phyloP scores from a whole-genome alignment of 257 asterid species.

The Solanum habrochaites region DNA sequence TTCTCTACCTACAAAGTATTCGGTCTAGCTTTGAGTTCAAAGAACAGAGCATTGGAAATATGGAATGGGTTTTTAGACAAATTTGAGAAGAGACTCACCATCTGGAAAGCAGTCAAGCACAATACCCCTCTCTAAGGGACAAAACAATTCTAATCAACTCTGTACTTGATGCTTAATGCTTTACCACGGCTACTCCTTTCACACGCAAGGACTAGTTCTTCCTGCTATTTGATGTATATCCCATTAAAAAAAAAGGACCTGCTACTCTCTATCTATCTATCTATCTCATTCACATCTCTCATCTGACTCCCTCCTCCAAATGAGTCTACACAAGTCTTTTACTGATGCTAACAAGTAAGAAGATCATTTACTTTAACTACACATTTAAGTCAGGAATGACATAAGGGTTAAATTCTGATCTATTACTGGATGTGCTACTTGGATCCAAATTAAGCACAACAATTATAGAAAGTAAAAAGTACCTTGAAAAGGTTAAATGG shows the following conservation, averaged over 20 bases:
- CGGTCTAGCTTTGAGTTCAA: background rate
- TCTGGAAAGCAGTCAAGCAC: background rate
- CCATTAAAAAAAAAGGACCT: background rate
- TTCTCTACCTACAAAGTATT: background rate
- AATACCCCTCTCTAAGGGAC: background rate
- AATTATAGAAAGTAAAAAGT: background rate
- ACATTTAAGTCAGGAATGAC: background rate
- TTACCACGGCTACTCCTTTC: background rate
- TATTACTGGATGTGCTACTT: background rate
- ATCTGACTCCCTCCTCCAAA: background rate
- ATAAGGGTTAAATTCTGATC: background rate
- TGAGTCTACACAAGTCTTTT: background rate
- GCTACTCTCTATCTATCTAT: background rate
- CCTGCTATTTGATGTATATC: background rate
- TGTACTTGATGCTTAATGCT: background rate
- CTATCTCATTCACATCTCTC: background rate
- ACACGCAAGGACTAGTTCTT: background rate
- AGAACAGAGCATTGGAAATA: background rate
- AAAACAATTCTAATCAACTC: background rate
- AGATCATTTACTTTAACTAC: background rate
- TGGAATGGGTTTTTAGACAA: background rate
- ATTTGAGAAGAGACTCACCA: background rate
- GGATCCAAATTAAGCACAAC: background rate
- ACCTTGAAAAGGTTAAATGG: constrained; percentile 88
- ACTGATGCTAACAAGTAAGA: background rate